These are phyloP conservation scores for Aspergillus brasiliensis DNA, from an alignment of 2,329 filamentous ascomycete genomes.

Conservation along the genomic window DNA sequence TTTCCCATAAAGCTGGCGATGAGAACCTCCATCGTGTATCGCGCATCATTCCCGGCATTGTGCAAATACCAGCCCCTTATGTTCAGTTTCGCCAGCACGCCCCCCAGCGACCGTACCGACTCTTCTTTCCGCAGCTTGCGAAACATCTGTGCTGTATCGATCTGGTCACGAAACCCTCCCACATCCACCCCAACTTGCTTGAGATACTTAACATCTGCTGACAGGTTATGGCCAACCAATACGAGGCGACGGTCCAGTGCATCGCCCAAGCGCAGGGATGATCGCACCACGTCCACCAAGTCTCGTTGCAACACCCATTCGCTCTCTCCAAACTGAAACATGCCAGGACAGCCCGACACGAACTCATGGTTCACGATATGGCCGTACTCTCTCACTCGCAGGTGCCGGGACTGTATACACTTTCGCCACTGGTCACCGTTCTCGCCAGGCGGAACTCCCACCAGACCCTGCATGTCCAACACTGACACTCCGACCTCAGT, in stretches of 20 bases:
- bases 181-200: conserved; percentile 59
- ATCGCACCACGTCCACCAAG: conserved; percentile 50
- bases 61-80: conserved; percentile 70
- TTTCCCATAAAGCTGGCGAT: conserved; percentile 49
- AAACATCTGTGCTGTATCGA: conserved; percentile 76
- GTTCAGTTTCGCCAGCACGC: conserved; percentile 65
- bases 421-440: conserved; percentile 67
- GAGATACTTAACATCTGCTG: conserved; percentile 70
- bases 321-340: conserved; percentile 70
- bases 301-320: conserved; percentile 55
- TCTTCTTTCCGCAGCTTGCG: conserved; percentile 60
- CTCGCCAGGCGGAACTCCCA: conserved; percentile 59
- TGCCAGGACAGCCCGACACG: conserved; percentile 71
- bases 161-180: conserved; percentile 59
- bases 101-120: conserved; percentile 59
- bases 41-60: conserved; percentile 84
- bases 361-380: conserved; percentile 68
- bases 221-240: conserved; percentile 76
- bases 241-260: conserved; percentile 60
- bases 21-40: conserved; percentile 75
- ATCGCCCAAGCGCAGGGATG: conserved; percentile 54
- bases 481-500: conserved; percentile 86
- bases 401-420: conserved; percentile 70
- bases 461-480: conserved; percentile 69
- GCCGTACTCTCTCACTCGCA: conserved; percentile 71